Conservation (phyloP, 352 stramenopile genomes). For the Plasmopara muralis region DNA sequence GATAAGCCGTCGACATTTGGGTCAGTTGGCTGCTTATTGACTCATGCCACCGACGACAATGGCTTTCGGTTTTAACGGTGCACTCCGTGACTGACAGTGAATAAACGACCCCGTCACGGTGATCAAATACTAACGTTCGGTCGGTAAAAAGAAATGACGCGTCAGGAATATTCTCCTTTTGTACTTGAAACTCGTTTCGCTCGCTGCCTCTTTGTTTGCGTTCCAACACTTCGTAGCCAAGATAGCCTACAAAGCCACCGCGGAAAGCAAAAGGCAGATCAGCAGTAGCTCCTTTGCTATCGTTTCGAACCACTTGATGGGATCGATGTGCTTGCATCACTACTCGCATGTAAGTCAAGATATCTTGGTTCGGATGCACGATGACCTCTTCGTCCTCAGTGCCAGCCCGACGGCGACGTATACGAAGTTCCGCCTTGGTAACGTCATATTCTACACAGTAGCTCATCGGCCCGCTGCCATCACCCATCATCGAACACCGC, state of each 20-base stretch:
- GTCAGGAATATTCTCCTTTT: conserved; percentile 54
- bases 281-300: conserved; percentile 2
- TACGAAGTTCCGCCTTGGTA: conserved; percentile 36
- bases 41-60: conserved; percentile 20
- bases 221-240: conserved; percentile 80
- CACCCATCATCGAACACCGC: conserved; percentile 75
- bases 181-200: conserved; percentile 9
- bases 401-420: conserved; percentile 20
- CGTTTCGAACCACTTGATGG: conserved; percentile 26
- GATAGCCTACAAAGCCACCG: conserved; percentile 83
- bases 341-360: conserved; percentile 37
- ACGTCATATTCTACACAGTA: conserved; percentile 64
- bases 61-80: conserved; percentile 1
- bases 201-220: conserved; percentile 20
- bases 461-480: conserved; percentile 46
- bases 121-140: conserved; percentile 86
- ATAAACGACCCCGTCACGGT: conserved; percentile 69
- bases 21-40: conserved; percentile 14
- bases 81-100: conserved; percentile 47
- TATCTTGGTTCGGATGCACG: conserved; percentile 15
- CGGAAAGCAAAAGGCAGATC: conserved; percentile 70
- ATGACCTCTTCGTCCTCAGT: conserved; percentile 19
- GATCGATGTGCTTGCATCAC: conserved; percentile 28
- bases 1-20: conserved; percentile 13
- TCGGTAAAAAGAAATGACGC: conserved; percentile 89